Conservation (phyloP, 257 asterid species). For the Haberlea rhodopensis region DNA sequence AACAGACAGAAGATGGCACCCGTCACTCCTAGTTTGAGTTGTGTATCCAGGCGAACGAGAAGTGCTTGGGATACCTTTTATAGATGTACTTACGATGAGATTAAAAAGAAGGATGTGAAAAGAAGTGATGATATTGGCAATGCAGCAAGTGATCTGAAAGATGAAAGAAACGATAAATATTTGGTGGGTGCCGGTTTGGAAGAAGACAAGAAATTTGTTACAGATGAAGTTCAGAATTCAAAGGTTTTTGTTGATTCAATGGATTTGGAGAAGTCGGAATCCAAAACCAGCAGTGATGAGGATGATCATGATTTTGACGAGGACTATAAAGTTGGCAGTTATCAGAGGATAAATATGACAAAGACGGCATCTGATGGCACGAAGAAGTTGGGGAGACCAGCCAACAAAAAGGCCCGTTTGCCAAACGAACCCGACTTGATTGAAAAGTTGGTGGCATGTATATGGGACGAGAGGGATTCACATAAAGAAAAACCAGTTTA, state of each 20-base stretch:
- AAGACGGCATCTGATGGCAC: not conserved
- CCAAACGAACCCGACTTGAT: slow-evolving; percentile 15
- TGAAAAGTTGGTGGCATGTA: slow-evolving; percentile 31
- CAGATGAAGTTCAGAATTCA: not conserved
- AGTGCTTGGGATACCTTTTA: not conserved
- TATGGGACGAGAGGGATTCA: slow-evolving; percentile 27
- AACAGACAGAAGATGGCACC: not conserved
- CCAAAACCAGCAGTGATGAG: not conserved
- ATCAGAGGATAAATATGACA: not conserved
- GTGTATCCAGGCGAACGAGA: not conserved
- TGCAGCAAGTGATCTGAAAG: not conserved
- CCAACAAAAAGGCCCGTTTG: slow-evolving; percentile 4
- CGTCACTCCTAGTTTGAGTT: not conserved
- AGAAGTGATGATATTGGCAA: not conserved
- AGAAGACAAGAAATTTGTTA: not conserved
- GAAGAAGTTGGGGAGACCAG: slow-evolving; percentile 9
- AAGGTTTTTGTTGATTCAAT: not conserved
- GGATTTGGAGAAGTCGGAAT: not conserved
- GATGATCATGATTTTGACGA: not conserved
- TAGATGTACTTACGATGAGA: not conserved
- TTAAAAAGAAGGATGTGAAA: not conserved
- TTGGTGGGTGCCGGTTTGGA: not conserved
- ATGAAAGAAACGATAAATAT: not conserved
- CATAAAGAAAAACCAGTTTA: slow-evolving; percentile 3
- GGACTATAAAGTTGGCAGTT: not conserved